Percentiles rank a stretch among this genome's conserved stretches.
phyloP scores from a whole-genome alignment of 345 rosid genomes.

The Moricandia arvensis region DNA sequence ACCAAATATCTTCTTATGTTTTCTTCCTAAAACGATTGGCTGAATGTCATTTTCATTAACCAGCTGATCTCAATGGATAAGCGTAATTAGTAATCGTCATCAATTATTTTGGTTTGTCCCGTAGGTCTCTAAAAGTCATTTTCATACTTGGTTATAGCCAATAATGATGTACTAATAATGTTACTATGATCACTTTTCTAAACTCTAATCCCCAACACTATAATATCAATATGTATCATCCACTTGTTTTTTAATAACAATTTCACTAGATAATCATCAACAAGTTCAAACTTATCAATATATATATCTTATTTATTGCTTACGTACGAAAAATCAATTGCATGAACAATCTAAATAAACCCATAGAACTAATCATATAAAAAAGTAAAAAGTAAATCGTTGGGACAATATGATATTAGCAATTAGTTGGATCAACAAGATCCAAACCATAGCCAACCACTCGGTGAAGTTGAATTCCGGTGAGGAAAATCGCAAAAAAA shows the following conservation, averaged over 20 bases:
- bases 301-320: background rate
- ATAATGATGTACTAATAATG: background rate
- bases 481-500: background rate
- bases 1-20: constrained; percentile 1
- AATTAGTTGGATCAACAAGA: background rate
- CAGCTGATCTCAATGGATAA: constrained; percentile 28
- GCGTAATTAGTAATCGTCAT: constrained; percentile 19
- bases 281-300: background rate
- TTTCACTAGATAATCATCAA: background rate
- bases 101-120: constrained; percentile 17
- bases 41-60: constrained; percentile 29
- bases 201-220: background rate
- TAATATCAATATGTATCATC: background rate
- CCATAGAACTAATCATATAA: background rate
- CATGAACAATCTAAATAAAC: background rate
- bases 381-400: background rate
- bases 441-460: background rate
- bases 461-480: background rate
- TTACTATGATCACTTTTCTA: constrained; percentile 15
- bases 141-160: constrained; percentile 18
- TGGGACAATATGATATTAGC: background rate
- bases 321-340: background rate
- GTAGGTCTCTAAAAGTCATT: constrained; percentile 7
- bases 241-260: background rate
- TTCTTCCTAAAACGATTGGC: constrained; percentile 7